These are phyloP conservation scores for Lasiosphaeria ovina DNA, from an alignment of 495 filamentous ascomycete genomes.

Conservation along the genomic window DNA sequence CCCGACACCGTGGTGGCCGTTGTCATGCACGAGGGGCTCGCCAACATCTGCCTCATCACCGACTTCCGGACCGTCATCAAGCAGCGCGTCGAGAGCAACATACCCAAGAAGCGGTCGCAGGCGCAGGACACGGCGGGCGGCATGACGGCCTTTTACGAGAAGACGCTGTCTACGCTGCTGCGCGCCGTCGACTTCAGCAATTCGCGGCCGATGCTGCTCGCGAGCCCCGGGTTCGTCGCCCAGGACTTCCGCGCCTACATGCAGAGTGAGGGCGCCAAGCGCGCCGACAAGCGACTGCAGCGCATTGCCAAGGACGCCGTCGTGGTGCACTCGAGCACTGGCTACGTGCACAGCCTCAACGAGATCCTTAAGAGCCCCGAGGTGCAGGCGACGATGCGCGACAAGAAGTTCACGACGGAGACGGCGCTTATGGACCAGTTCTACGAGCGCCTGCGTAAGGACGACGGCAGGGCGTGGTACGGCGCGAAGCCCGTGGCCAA, in stretches of 20 bases:
- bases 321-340: constrained; percentile 80
- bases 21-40: constrained; percentile 90
- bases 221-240: constrained; percentile 86
- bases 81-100: constrained; percentile 77
- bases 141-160: constrained; percentile 77
- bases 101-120: constrained; percentile 73
- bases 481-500: constrained; percentile 80
- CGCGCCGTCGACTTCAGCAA: constrained; percentile 73
- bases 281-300: constrained; percentile 59
- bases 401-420: constrained; percentile 85
- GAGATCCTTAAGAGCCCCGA: constrained; percentile 80
- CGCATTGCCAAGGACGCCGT: constrained; percentile 61
- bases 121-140: constrained; percentile 69
- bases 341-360: constrained; percentile 79
- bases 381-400: constrained; percentile 69
- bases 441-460: constrained; percentile 71
- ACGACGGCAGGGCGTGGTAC: constrained; percentile 91
- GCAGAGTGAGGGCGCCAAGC: constrained; percentile 64
- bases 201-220: constrained; percentile 74
- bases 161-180: constrained; percentile 70
- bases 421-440: constrained; percentile 85
- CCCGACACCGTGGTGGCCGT: constrained; percentile 81
- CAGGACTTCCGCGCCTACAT: constrained; percentile 78
- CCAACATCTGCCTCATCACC: constrained; percentile 91
- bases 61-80: constrained; percentile 86